Evolutionary conservation across 176 grass and related monocot genomes (phyloP), one percentile per base, ranked within the genome.

Genomic region (Miscanthus lutarioriparius): DNA sequence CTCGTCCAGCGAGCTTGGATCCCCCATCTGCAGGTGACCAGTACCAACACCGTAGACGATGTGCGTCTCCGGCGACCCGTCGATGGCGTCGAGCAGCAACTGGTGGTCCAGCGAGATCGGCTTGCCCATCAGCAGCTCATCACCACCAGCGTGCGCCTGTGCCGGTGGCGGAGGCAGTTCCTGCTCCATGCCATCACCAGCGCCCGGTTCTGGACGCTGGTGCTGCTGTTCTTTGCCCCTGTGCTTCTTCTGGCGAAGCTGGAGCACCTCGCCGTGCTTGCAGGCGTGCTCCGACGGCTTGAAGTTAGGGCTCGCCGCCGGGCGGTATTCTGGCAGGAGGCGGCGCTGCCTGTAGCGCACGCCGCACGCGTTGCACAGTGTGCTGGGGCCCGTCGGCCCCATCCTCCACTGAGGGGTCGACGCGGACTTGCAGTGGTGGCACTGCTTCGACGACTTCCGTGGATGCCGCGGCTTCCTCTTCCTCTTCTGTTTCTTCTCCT

Each of bases 301-400:
- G 2, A 22, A 22, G 7, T 58, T 58, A 59, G 54, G 54, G 22
- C 22, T 59, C 22, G 54, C 54, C 54, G 20, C 53, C 53, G 20
- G 51, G 51, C 51, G 51, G 51, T 54, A 54, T 37, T 54, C 51
- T 7, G 7, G 19, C 51, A 54, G 48, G 5, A 51, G 16, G 48
- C 48, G 48, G 16, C 48, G 17, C 16, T 17, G 47, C 15, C 15
- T 14, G 44, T 48, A 48, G 3, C 88, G 86, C 49, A 92, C 88
- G 30, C 95, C 92, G 28, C 95, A 94, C 0, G 90, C 92, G 80
- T 97, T 94, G 88, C 95, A 97, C 49, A 94, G 88, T 27, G 88
- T 92, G 75, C 80, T 16, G 14, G 47, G 47, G 47, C 45, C 47
- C 47, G 15, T 6, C 47, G 14, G 47, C 47, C 47, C 47, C 47